phyloP scores from a whole-genome alignment of 345 rosid species.

The Acer yangbiense region DNA sequence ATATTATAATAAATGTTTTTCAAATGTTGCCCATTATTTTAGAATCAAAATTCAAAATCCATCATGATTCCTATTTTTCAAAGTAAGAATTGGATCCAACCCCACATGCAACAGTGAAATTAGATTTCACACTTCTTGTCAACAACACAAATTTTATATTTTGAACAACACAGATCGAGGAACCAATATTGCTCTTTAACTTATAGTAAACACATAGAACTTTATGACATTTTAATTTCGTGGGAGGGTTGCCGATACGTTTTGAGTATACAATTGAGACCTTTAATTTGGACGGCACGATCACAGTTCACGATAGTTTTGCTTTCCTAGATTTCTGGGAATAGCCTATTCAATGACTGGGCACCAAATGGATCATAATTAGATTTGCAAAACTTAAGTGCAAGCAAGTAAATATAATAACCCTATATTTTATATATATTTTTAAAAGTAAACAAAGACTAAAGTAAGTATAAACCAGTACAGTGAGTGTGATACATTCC shows the following conservation, averaged over 20 bases:
- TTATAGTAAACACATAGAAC: background rate
- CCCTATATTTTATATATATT: too few species aligned
- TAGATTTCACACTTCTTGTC: too few species aligned
- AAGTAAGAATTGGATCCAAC: conserved; percentile 32
- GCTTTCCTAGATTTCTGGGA: background rate
- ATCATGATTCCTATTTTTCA: conserved; percentile 30
- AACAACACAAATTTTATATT: too few species aligned
- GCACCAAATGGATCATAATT: too few species aligned
- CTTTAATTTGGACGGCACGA: background rate
- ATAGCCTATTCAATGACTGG: background rate
- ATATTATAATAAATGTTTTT: background rate
- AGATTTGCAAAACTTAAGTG: too few species aligned
- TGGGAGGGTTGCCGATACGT: background rate
- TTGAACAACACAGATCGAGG: background rate
- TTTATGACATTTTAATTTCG: too few species aligned
- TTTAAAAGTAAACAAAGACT: too few species aligned
- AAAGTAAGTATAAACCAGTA: background rate
- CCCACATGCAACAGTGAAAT: conserved; percentile 28
- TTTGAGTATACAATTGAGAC: background rate
- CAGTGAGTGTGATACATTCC: conserved; percentile 18
- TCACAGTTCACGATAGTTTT: background rate
- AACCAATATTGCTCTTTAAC: background rate
- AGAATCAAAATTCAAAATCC: conserved; percentile 12
- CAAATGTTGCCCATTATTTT: conserved; percentile 27
- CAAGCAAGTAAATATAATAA: too few species aligned